A percentile compares a stretch with the other conserved stretches of the same genome.
These are phyloP conservation scores for Corrigiola litoralis DNA, from an alignment of 179 eudicot genomes.

Conservation along the genomic window DNA sequence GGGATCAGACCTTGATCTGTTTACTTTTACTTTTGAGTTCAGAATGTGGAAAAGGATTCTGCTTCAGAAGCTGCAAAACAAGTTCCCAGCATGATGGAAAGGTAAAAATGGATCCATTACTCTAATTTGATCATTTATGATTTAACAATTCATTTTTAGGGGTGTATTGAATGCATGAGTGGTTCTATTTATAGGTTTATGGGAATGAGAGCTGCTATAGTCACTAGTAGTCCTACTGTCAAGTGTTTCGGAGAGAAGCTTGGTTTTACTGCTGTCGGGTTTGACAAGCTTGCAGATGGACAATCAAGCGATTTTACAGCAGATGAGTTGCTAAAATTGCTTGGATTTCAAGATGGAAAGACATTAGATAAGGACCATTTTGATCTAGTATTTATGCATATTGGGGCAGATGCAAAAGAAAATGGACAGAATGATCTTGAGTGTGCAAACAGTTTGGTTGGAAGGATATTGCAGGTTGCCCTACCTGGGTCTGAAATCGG, in stretches of 20 bases:
- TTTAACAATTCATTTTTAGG: neutral
- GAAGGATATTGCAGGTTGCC: conserved; percentile 43
- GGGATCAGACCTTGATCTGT: neutral
- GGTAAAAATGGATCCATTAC: conserved; percentile 31
- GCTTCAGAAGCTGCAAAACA: conserved; percentile 24
- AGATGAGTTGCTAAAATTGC: conserved; percentile 54
- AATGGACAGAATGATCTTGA: conserved; percentile 34
- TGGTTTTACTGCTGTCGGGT: conserved; percentile 42
- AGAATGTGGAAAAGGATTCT: conserved; percentile 30
- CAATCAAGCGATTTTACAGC: conserved; percentile 33
- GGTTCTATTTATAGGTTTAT: conserved; percentile 58
- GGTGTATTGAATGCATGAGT: neutral
- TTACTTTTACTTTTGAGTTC: conserved; percentile 19
- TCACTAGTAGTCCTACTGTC: conserved; percentile 45
- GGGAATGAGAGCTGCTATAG: conserved; percentile 84
- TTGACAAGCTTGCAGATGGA: conserved; percentile 21
- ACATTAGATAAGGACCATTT: conserved; percentile 44
- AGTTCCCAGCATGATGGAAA: conserved; percentile 50
- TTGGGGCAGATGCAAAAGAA: conserved; percentile 39
- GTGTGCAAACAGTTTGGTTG: conserved; percentile 52
- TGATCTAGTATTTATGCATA: conserved; percentile 70
- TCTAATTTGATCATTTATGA: neutral
- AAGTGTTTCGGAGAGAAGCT: conserved; percentile 52
- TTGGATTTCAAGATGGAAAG: conserved; percentile 79
- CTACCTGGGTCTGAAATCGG: conserved; percentile 48